Base-by-base conservation (phyloP, 129 eudicot species). In the Artemisia tridentata region DNA sequence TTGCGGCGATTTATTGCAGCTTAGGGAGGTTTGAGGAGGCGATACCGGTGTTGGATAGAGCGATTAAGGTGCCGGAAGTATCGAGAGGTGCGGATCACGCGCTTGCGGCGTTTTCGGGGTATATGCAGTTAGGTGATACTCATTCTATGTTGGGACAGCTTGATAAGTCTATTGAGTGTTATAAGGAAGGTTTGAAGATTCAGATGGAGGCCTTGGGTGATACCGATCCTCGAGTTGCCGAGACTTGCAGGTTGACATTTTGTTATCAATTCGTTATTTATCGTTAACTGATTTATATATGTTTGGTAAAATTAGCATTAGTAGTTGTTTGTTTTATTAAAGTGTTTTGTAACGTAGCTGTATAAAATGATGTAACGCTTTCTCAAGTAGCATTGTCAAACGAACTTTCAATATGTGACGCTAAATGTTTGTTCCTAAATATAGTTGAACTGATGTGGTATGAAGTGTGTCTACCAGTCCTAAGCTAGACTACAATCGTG, bases 1-100 rank as follows among this genome's bases (percentile, higher is more conserved):
- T 93, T 59, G 98, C 96, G 72, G 99, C 99, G 63, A 93, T 93
- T 76, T 93, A 93, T 60, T 93, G 97, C 48, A 93, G 99, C 69
- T 77, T 93, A 77, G 99, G 92, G 80, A 82, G 77, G 69, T 93
- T 93, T 38, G 99, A 93, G 63, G 99, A 93, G 79, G 99, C 99
- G 67, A 79, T 93, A 61, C 92, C 97, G 77, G 97, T 89, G 71
- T 63, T 93, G 61, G 99, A 93, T 68, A 80, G 96, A 78, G 99
- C 99, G 51, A 87, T 93, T 72, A 73, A 73, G 79, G 97, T 93
- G 14, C 97, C 97, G 15, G 99, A 89, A 62, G 86, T 90, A 0
- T 27, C 81, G 12, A 79, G 83, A 63, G 98, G 98, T 71, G 87
- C 95, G 21, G 98, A 93, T 82, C 97, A 93, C 72, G 92, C 98